Base-by-base conservation (phyloP, 352 stramenopile genomes). In the Pythium oligandrum region DNA sequence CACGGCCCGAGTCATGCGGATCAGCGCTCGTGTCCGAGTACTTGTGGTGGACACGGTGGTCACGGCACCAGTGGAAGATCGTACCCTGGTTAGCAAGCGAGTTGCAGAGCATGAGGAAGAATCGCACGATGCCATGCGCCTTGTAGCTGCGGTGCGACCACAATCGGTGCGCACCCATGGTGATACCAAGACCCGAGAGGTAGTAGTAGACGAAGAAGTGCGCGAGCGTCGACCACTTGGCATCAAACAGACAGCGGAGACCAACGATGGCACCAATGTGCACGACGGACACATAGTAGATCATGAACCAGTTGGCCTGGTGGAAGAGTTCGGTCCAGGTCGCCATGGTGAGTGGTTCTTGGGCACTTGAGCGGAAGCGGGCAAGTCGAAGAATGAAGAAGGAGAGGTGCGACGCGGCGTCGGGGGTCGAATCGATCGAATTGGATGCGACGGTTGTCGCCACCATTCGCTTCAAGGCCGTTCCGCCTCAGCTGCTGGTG, bases 21-120 rank as follows among this genome's bases (percentile, higher is more conserved):
- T 97, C 90, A 3, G 85, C 84, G 17, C 88, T 73, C 11, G 94
- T 98, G 71, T 99, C 96, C 50, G 91, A 98, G 75, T 98, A 98
- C 75, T 99, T 99, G 90, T 99, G 97, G 75, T 99, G 97, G 34
- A 99, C 96, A 51, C 96, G 90, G 80, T 99, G 97, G 75, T 99
- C 97, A 37, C 97, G 91, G 6, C 82, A 79, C 97, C 97, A 99
- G 75, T 99, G 96, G 76, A 96, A 98, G 66, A 99, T 98, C 35
- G 83, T 97, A 55, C 97, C 97, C 74, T 99, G 97, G 74, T 99
- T 99, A 43, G 97, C 97, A 54, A 99, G 86, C 26, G 90, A 96
- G 71, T 98, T 98, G 66, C 86, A 97, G 17, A 99, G 80, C 96
- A 99, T 99, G 56, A 99, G 85, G 55, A 98, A 83, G 64, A 98